Evolutionary conservation across 768 basidiomycete genomes (phyloP).

Genomic region (Podaxis mareebaensis): DNA sequence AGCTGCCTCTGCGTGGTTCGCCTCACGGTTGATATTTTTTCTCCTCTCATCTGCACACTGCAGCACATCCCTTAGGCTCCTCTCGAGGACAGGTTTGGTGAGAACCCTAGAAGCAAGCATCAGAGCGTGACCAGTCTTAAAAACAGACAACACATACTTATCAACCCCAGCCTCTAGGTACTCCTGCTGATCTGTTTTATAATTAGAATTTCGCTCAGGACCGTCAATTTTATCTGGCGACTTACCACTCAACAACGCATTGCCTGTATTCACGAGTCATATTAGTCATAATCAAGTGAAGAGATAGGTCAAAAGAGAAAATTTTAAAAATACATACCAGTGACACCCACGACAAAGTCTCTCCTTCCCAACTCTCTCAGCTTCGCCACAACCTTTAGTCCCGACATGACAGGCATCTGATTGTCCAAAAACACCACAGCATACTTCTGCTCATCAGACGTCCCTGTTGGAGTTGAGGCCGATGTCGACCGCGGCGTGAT

Average conservation of each 20-base stretch:
- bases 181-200: conserved; percentile 64
- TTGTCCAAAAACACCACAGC: conserved; percentile 62
- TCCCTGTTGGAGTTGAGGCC: conserved; percentile 15
- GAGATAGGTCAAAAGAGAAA: background rate
- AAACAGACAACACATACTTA: conserved; percentile 45
- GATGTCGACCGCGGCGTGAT: conserved; percentile 14
- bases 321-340: conserved; percentile 42
- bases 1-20: conserved; percentile 11
- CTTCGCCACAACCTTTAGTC: conserved; percentile 64
- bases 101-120: conserved; percentile 49
- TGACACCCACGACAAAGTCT: conserved; percentile 85
- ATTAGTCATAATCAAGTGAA: conserved; percentile 3
- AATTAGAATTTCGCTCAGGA: conserved; percentile 19
- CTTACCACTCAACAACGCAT: conserved; percentile 51
- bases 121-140: conserved; percentile 13
- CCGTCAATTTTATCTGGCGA: conserved; percentile 17
- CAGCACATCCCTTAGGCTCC: conserved; percentile 46
- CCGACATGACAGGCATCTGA: conserved; percentile 84
- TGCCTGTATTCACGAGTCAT: conserved; percentile 35
- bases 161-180: conserved; percentile 77
- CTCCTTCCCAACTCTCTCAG: conserved; percentile 63
- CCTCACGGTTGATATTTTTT: conserved; percentile 27
- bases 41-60: conserved; percentile 47
- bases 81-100: conserved; percentile 80
- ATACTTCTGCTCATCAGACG: conserved; percentile 37